phyloP scores from a whole-genome alignment of 345 rosid species.

The Eucalyptus curtisii region DNA sequence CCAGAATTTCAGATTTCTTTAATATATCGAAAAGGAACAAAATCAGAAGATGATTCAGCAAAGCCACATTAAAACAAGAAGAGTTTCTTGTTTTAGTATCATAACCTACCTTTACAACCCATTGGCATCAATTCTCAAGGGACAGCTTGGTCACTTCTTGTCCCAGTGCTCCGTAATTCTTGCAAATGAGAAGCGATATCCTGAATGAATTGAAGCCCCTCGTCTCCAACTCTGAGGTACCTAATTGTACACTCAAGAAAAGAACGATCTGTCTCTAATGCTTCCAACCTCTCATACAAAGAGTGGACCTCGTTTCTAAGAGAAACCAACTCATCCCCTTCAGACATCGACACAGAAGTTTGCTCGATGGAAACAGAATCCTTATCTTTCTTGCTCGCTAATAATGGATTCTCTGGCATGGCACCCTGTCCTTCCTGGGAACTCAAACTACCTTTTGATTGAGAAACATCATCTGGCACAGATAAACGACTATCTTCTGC shows the following conservation, averaged over 20 bases:
- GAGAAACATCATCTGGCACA: conserved; percentile 5
- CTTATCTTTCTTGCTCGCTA: neutral
- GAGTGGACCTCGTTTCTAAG: neutral
- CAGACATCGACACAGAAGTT: neutral
- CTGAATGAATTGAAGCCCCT: conserved; percentile 3
- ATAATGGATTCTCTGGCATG: neutral
- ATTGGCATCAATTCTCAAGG: neutral
- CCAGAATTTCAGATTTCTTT: neutral
- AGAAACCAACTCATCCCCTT: neutral
- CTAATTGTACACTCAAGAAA: neutral
- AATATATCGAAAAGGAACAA: neutral
- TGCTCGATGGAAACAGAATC: neutral
- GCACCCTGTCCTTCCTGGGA: neutral
- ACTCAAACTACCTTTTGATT: neutral
- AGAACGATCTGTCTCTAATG: conserved; percentile 1
- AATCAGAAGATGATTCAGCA: neutral
- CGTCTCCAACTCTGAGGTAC: neutral
- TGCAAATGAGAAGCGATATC: conserved; percentile 6
- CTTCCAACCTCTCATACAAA: conserved; percentile 1
- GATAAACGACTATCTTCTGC: neutral
- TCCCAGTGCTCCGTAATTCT: neutral
- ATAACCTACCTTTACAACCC: neutral
- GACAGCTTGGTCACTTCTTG: neutral
- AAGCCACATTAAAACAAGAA: neutral
- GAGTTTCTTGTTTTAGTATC: neutral